Evolutionary conservation across 495 filamentous ascomycete genomes (phyloP), one percentile per base, ranked within the genome.

Genomic region (Penicillium paxilli): DNA sequence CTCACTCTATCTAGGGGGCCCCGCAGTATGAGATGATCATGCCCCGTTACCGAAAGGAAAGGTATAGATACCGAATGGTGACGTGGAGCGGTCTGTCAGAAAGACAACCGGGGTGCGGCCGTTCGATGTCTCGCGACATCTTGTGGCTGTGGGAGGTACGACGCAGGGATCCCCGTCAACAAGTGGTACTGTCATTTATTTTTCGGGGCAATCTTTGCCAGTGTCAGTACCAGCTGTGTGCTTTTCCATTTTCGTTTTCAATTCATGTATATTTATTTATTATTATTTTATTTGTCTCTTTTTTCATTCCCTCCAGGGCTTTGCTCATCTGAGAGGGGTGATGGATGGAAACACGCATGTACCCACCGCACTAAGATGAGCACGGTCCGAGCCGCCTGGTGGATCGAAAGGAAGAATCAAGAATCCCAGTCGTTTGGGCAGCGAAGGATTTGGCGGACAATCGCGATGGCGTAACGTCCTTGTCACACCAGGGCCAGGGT

Each of bases 351-450:
- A 26, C 33, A 38, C 33, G 30, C 30, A 35, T 20, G 40, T n/a
- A 46, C 26, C 20, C 32, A 45, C 22, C n/a, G 20, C 49, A 52
- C 49, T 52, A 52, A 47, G 56, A 58, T 54, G 47, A 51, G 40
- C 55, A 63, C 63, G 57, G 60, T 66, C 60, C 60, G 60, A 64
- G 60, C 60, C 60, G 57, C 32, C 49, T 42, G 51, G 55, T 53
- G 48, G 46, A 55, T 37, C 25, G 19, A 25, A 25, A 14, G 23
- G n/a, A n/a, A n/a, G n/a, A n/a, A n/a, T n/a, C n/a, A 32, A 30
- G 16, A 26, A 24, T 24, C 47, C 51, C 32, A 41, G 38, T 49
- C 54, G 28, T 50, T 63, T 55, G 53, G 63, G 59, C 59, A 63
- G 53, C 48, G 47, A 44, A 20, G 51, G 7, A 52, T 55, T 54